Evolutionary conservation across 208 protist species (phyloP), one percentile per base, ranked within the genome.

Genomic region (Leishmania major): DNA sequence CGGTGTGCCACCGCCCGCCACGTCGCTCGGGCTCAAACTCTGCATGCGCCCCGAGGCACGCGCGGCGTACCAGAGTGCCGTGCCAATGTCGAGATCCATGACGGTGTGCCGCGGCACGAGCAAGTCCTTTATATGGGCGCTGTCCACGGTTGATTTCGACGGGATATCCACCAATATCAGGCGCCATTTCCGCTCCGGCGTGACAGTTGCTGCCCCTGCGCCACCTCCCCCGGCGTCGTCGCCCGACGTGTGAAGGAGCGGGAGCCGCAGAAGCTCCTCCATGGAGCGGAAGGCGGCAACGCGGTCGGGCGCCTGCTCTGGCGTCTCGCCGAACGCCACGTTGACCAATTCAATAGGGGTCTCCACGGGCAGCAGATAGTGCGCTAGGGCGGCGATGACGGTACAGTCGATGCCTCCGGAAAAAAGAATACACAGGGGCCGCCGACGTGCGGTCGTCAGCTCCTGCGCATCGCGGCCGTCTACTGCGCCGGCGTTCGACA

Each of bases 11-110:
- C 40, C 37, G 25, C 53, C 64, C 53, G 78, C 84, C 55, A 89
- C 82, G 60, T 92, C 90, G 62, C 79, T 84, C 35, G 77, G 72
- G 47, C 45, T 70, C 28, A 97, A 82, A 2, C 85, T 59, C 77
- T 97, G 94, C 94, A 97, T 93, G 60, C 93, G 91, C 4, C 96
- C 96, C 17, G 84, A 83, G 8, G 91, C 96, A 7, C 94, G 88
- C 8, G 97, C 91, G 17, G 97, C 97, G 86, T 98, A 93, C 97
- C 97, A 99, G 15, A 99, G 87, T 64, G 97, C 98, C 0, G 94
- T 95, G 73, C 96, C 98, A 79, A 99, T 99, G 88, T 98, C 99
- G 43, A 99, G 79, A 81, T 99, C 98, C 95, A 99, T 99, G 4
- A 99, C 94, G 43, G 96, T 98, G 79, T 88, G 71, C 49, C 90